phyloP scores from a whole-genome alignment of 371 early-diverging fungal species.

The Blastocladiella emersonii region DNA sequence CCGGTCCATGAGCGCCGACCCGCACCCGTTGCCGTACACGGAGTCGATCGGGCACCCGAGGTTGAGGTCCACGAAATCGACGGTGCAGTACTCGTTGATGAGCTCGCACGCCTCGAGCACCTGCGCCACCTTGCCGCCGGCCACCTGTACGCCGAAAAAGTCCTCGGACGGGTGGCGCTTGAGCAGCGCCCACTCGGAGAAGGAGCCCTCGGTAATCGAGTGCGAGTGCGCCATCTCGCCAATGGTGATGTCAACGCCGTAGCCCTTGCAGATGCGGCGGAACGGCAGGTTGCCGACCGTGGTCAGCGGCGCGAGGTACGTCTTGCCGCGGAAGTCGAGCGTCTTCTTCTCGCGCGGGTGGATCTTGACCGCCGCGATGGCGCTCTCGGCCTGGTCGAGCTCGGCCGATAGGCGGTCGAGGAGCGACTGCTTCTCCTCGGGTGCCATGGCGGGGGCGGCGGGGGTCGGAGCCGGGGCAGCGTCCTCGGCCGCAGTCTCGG shows the following conservation, averaged over 20 bases:
- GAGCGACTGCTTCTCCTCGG: neutral
- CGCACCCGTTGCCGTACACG: slow-evolving; percentile 66
- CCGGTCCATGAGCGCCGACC: slow-evolving; percentile 62
- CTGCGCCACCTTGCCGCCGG: slow-evolving; percentile 47
- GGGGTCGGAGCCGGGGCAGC: neutral
- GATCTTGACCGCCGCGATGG: neutral
- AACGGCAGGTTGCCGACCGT: slow-evolving; percentile 97
- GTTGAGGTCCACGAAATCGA: slow-evolving; percentile 93
- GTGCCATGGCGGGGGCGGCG: no score
- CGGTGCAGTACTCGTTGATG: slow-evolving; percentile 44
- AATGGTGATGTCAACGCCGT: slow-evolving; percentile 92
- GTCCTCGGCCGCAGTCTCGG: slow-evolving; percentile 9
- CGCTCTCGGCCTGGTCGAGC: slow-evolving; percentile 1
- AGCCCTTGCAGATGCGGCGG: slow-evolving; percentile 79
- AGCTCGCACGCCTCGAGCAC: slow-evolving; percentile 52
- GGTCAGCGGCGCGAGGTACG: slow-evolving; percentile 91
- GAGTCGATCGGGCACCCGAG: slow-evolving; percentile 91
- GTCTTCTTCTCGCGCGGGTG: slow-evolving; percentile 16
- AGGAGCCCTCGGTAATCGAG: slow-evolving; percentile 32
- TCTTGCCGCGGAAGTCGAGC: slow-evolving; percentile 70
- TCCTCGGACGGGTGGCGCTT: slow-evolving; percentile 77
- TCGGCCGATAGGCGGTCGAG: slow-evolving; percentile 8
- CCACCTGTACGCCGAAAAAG: slow-evolving; percentile 80
- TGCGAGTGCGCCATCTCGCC: slow-evolving; percentile 75
- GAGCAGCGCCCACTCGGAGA: slow-evolving; percentile 74